Evolutionary conservation across 768 basidiomycete genomes (phyloP), one percentile per base, ranked within the genome.

Genomic region (Chalciporus sphaerocephalus): DNA sequence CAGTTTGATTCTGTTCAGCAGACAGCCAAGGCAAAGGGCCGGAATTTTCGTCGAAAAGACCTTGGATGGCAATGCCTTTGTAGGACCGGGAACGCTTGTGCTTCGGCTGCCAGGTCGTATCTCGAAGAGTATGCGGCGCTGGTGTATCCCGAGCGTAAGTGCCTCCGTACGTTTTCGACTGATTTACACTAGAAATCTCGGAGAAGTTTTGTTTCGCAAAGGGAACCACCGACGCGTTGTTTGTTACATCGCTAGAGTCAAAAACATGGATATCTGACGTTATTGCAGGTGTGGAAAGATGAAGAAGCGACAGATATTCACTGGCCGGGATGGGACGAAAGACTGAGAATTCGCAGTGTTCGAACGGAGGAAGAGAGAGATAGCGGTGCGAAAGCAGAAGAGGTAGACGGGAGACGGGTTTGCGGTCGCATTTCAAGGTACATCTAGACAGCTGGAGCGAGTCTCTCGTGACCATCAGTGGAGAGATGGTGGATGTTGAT

Each of bases 361-460:
- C 18, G 5, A 45, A n/a, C 24, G 38, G 2, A 35, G 35, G 39
- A 35, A 60, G 48, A 27, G 50, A n/a, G 46, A 27, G 41, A 43
- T 17, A 54, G 46, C 8, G n/a, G n/a, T n/a, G n/a, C n/a, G 11
- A 38, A 17, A 64, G 57, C 13, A 66, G 32, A 11, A 55, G 45
- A 6, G 60, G 62, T 32, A 62, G 20, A 5, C 57, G 53, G 21
- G 56, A 54, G 0, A 41, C 28, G 17, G 65, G 53, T 24, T 32
- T 52, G 35, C 62, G 51, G 24, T 35, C 2, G 21, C 21, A 34
- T 38, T 38, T 55, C 25, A 48, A 42, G 3, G 57, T 46, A 2
- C 41, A 50, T 34, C 43, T 54, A 1, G 57, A 51, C 5, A 65
- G 32, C 46, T 63, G 65, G n/a, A 67, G 34, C 22, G 63, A 67